Percentiles rank a stretch among this genome's conserved stretches.
Conservation (phyloP, 2,329 filamentous ascomycete genomes). For the Beauveria brongniartii region DNA sequence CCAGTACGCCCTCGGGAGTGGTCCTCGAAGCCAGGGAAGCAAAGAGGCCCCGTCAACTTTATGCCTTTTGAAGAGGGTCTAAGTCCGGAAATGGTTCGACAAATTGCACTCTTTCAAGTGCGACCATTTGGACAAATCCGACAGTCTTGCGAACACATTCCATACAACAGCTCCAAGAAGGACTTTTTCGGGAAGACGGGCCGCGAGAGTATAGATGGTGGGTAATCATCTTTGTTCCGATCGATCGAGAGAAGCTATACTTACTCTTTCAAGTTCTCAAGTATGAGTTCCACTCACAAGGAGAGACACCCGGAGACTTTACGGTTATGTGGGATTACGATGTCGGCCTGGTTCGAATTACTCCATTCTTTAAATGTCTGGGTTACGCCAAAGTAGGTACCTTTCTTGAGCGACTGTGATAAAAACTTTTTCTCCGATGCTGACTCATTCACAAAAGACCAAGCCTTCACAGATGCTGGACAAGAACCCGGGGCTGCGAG, state of each 20-base stretch:
- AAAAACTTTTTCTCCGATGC: neutral
- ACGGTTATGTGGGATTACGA: constrained; percentile 97
- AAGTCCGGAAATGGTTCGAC: constrained; percentile 45
- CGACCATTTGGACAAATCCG: constrained; percentile 56
- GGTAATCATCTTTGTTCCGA: constrained; percentile 13
- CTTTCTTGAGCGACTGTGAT: constrained; percentile 16
- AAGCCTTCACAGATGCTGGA: constrained; percentile 76
- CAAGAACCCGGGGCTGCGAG: constrained; percentile 70
- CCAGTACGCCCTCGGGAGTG: constrained; percentile 2
- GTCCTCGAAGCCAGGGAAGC: constrained; percentile 25
- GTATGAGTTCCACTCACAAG: constrained; percentile 70
- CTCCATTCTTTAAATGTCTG: constrained; percentile 87
- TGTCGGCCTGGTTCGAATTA: constrained; percentile 85
- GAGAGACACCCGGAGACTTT: constrained; percentile 52
- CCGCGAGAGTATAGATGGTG: constrained; percentile 82
- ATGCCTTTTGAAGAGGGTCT: constrained; percentile 59
- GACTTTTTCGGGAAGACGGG: constrained; percentile 80
- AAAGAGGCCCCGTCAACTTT: constrained; percentile 63
- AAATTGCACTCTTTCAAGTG: constrained; percentile 58
- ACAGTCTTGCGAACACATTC: constrained; percentile 65
- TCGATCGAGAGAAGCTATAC: constrained; percentile 5
- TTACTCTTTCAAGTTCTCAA: constrained; percentile 56
- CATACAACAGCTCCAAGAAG: constrained; percentile 93
- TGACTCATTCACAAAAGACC: constrained; percentile 48
- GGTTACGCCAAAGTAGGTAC: constrained; percentile 73